Conservation (phyloP, 2,329 filamentous ascomycete species). For the Dactylella cylindrospora region DNA sequence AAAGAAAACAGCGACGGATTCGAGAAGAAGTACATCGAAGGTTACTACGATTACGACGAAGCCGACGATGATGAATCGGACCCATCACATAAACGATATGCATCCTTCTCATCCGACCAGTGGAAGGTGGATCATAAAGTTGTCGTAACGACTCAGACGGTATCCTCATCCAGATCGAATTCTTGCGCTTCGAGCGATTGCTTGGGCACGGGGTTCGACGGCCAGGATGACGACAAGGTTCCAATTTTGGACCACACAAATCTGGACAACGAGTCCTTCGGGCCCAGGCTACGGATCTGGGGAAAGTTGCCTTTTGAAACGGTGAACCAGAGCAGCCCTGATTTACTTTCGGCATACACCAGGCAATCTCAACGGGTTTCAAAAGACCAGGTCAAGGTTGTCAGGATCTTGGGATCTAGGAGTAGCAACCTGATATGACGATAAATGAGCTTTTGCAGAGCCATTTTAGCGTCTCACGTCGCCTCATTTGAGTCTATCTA, state of each 20-base stretch:
- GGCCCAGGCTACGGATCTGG: constrained; percentile 15
- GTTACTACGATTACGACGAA: constrained; percentile 23
- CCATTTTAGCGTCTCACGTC: background rate
- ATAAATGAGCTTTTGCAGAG: no score
- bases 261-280: constrained; percentile 10
- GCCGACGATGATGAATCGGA: constrained; percentile 15
- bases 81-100: constrained; percentile 28
- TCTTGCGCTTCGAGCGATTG: constrained; percentile 34
- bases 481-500: no score
- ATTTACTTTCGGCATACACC: constrained; percentile 25
- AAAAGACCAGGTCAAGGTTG: constrained; percentile 38
- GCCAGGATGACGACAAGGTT: constrained; percentile 11
- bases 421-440: constrained; percentile 33
- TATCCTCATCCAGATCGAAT: constrained; percentile 19
- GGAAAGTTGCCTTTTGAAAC: constrained; percentile 19
- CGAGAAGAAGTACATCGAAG: constrained; percentile 17
- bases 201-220: constrained; percentile 9
- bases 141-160: constrained; percentile 19
- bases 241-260: constrained; percentile 14
- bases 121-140: constrained; percentile 38
- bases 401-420: constrained; percentile 30
- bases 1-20: constrained; percentile 25
- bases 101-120: constrained; percentile 28
- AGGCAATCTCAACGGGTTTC: constrained; percentile 36
- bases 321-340: constrained; percentile 35